Base-by-base conservation (phyloP, 208 protist species). In the Wallacemonas sp. region DNA sequence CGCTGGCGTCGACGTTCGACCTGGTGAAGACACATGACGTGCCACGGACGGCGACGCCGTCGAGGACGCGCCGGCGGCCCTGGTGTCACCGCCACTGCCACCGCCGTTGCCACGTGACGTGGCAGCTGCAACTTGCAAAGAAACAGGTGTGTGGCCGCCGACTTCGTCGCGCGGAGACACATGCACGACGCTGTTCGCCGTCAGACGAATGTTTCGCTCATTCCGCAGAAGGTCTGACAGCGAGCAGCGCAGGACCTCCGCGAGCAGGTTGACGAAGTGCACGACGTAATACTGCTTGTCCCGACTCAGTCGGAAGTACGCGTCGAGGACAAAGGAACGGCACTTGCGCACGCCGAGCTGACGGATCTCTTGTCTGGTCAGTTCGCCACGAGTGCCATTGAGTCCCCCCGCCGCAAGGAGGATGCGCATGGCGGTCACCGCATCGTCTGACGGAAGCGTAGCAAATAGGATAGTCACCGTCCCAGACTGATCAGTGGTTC, bases 261-360 rank as follows among this genome's bases (percentile, higher is more conserved):
- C 64, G 10, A 88, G 54, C 4, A 77, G 30, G 21, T 59, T 58
- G 10, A 80, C 68, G 73, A 91, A 91, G 32, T 66, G 63, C 5
- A 76, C 29, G 2, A 80, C 68, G 46, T 79, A 70, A 34, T 72
- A 71, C 9, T 60, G 57, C 50, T 76, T 73, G 22, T 22, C 12
- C 15, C 39, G 42, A 12, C 27, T 9, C 1, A 57, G 59, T 2
- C 13, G n/a, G 50, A 83, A 83, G 73, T 87, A 91, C n/a, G 71
- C 61, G 63, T 91, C 85, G 1, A 91, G 66, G 17, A 36, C 48
- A 68, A 88, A 63, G 3, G 52, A 58, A n/a, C 79, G 75, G 57
- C 79, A 88, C 12, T 52, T 45, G 39, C 52, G 57, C 29, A 86
- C n/a, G 15, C 82, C 79, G 1, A 81, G 37, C 5, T 69, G 36